A percentile compares a stretch with the other conserved stretches of the same genome.
These are phyloP conservation scores for Xylariaceae sp. DNA, from an alignment of 2,329 filamentous ascomycete genomes.

Conservation along the genomic window DNA sequence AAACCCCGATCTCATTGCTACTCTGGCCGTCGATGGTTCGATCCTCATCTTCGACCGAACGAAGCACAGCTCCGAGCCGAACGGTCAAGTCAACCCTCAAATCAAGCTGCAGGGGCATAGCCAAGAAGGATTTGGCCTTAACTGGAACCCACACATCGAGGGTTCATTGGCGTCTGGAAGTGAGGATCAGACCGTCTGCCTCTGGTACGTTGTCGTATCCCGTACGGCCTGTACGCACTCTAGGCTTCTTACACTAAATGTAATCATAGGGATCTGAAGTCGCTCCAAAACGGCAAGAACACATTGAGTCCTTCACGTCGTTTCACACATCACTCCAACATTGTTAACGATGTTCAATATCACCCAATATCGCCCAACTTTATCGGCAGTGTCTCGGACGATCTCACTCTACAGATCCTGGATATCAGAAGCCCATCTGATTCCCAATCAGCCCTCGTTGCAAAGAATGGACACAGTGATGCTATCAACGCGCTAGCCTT, in stretches of 20 bases:
- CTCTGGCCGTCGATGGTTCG: slow-evolving; percentile 79
- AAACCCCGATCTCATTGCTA: slow-evolving; percentile 94
- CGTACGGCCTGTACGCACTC: background rate
- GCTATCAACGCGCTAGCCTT: slow-evolving; percentile 96
- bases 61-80: slow-evolving; percentile 78
- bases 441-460: slow-evolving; percentile 63
- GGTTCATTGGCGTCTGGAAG: slow-evolving; percentile 85
- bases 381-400: slow-evolving; percentile 91
- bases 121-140: slow-evolving; percentile 84
- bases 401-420: slow-evolving; percentile 86
- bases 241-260: slow-evolving; percentile 3
- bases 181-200: slow-evolving; percentile 82
- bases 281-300: slow-evolving; percentile 64
- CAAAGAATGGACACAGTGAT: slow-evolving; percentile 73
- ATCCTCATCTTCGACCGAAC: slow-evolving; percentile 94
- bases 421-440: slow-evolving; percentile 69
- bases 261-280: slow-evolving; percentile 69
- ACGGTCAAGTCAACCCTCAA: slow-evolving; percentile 71
- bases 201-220: slow-evolving; percentile 59
- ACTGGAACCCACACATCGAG: slow-evolving; percentile 81
- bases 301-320: slow-evolving; percentile 64
- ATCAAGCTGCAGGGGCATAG: slow-evolving; percentile 81
- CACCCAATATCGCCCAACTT: slow-evolving; percentile 80
- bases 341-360: slow-evolving; percentile 96
- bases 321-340: slow-evolving; percentile 82